Conservation (phyloP, 2,329 filamentous ascomycete species). For the Monosporascus sp. region DNA sequence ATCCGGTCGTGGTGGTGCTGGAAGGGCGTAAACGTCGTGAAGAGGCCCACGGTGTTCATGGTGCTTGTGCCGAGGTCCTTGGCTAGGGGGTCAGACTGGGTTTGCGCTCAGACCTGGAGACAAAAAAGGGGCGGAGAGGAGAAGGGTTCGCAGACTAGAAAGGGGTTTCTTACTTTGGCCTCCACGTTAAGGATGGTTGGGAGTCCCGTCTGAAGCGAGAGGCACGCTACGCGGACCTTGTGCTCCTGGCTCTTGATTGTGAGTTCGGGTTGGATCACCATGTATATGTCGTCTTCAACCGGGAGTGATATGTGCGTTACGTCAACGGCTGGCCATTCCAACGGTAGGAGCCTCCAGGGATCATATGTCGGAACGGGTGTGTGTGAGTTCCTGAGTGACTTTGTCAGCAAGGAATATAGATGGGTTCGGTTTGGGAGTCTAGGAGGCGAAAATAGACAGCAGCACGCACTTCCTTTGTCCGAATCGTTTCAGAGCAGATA, state of each 20-base stretch:
- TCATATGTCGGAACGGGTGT: background rate
- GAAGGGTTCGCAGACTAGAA: background rate
- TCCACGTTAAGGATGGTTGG: constrained; percentile 11
- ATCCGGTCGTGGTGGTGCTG: constrained; percentile 7
- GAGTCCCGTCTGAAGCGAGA: constrained; percentile 10
- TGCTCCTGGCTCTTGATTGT: constrained; percentile 12
- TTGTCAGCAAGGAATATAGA: background rate
- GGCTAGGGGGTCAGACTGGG: background rate
- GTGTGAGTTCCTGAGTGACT: background rate
- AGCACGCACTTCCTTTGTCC: background rate
- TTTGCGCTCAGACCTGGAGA: background rate
- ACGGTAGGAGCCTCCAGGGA: constrained; percentile 1
- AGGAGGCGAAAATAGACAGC: background rate
- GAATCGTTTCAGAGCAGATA: constrained; percentile 2
- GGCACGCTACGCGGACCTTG: constrained; percentile 16
- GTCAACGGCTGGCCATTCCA: constrained; percentile 16
- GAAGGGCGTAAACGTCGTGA: constrained; percentile 24
- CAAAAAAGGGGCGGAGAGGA: background rate
- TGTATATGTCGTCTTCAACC: constrained; percentile 9
- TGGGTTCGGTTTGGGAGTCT: background rate
- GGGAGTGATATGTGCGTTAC: constrained; percentile 13
- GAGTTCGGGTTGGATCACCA: constrained; percentile 16
- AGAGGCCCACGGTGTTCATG: constrained; percentile 15
- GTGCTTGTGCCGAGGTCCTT: constrained; percentile 17
- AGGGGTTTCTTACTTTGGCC: constrained; percentile 8